These are phyloP conservation scores for Penicillium sp. DNA, from an alignment of 2,329 filamentous ascomycete genomes.

Conservation along the genomic window DNA sequence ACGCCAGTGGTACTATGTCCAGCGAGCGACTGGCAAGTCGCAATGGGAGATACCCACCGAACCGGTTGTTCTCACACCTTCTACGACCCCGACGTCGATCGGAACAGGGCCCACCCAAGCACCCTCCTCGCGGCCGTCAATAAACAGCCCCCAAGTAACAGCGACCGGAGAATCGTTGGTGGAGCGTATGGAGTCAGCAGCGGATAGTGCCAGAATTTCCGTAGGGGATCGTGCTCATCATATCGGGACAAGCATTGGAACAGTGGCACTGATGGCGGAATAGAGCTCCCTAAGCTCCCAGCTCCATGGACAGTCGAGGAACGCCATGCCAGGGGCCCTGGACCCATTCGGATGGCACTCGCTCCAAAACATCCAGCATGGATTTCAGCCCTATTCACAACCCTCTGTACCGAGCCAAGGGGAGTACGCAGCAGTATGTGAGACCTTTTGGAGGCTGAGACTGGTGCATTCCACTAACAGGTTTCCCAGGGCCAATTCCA, in stretches of 20 bases:
- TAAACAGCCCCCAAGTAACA: slow-evolving; percentile 19
- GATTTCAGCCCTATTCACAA: slow-evolving; percentile 5
- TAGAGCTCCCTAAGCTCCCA: slow-evolving; percentile 28
- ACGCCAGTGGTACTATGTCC: slow-evolving; percentile 44
- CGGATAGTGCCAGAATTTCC: slow-evolving; percentile 25
- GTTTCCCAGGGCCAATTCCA: not conserved
- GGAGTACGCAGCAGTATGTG: slow-evolving; percentile 11
- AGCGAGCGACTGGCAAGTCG: slow-evolving; percentile 41
- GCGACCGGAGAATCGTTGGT: slow-evolving; percentile 11
- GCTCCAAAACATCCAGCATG: slow-evolving; percentile 15
- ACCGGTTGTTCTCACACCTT: slow-evolving; percentile 40
- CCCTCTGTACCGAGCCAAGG: not conserved
- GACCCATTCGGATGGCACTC: slow-evolving; percentile 20
- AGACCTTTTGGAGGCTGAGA: not conserved
- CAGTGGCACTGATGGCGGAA: slow-evolving; percentile 29
- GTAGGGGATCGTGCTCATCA: slow-evolving; percentile 29
- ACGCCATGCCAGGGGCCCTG: slow-evolving; percentile 16
- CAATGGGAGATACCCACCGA: slow-evolving; percentile 46
- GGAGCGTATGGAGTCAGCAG: slow-evolving; percentile 17
- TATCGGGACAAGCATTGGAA: slow-evolving; percentile 20
- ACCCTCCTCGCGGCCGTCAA: slow-evolving; percentile 28
- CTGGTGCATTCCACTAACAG: slow-evolving; percentile 1
- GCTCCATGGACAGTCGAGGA: slow-evolving; percentile 14
- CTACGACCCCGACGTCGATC: slow-evolving; percentile 32
- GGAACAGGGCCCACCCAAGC: slow-evolving; percentile 30